Evolutionary conservation across 495 filamentous ascomycete genomes (phyloP), one percentile per base, ranked within the genome.

Genomic region (Penicillium samsonianum): DNA sequence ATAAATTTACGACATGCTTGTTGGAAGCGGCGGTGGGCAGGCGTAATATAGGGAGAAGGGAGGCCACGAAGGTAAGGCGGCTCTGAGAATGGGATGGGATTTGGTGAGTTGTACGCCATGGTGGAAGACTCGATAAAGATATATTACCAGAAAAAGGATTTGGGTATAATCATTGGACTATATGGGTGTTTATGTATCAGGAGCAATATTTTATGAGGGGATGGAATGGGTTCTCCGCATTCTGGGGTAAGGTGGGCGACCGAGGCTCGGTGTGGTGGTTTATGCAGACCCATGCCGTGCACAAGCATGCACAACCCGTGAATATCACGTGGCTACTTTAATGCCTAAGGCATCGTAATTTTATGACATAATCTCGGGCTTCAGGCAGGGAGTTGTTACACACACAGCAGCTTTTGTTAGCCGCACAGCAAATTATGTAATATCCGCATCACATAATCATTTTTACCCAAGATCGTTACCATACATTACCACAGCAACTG

Each of bases 31-130:
- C 68, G 73, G 68, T 89, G 86, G 2, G 80, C 82, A 1, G 72
- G 64, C 6, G 75, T 82, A 74, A 87, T 89, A 70, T 90, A 88
- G 20, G 88, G 82, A 2, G 84, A 88, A 3, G 87, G 88, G 6
- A 90, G 80, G 30, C 85, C 84, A 65, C 77, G 76, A 46, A 91
- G 77, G 70, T 85, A 90, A 0, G 88, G 84, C 2, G 88, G 88
- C 51, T 91, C 87, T 3, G 86, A 84, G 77, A 91, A 90, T 45
- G 88, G 88, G 53, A 90, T 67, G 3, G 74, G 72, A 23, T 73
- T 71, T 17, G 62, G 48, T n/a, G 70, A 71, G 37, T 68, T 67
- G 5, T 58, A 61, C 2, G 70, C 65, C 74, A 78, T 78, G 12
- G 7, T 67, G 53, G 14, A 31, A 41, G n/a, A 20, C 3, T 31